A percentile compares a stretch with the other conserved stretches of the same genome.
Evolutionary conservation across 2,329 filamentous ascomycete species (phyloP).

Genomic region (Scortechinia acanthostroma): DNA sequence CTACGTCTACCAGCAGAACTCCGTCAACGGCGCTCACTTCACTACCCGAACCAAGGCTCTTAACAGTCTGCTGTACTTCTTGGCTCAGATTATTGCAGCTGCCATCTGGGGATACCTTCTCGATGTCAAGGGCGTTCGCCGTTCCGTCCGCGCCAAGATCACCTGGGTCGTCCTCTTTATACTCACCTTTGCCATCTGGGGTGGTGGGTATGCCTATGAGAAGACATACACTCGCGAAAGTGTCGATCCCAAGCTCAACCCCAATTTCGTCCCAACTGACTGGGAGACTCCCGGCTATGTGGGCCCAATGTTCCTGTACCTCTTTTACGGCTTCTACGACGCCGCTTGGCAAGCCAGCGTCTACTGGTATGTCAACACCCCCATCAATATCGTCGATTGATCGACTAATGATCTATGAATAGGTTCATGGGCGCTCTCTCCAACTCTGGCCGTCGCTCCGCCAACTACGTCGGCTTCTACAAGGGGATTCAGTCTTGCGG

Average conservation of each 20-base stretch:
- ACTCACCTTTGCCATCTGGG: constrained; percentile 75
- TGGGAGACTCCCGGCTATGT: constrained; percentile 60
- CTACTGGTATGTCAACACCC: constrained; percentile 60
- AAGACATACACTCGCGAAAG: constrained; percentile 36
- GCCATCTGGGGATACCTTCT: constrained; percentile 66
- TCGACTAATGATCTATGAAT: constrained; percentile 2
- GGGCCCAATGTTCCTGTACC: constrained; percentile 71
- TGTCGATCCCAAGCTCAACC: constrained; percentile 10
- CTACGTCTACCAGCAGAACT: constrained; percentile 73
- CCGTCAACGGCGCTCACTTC: constrained; percentile 63
- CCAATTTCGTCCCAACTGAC: constrained; percentile 8
- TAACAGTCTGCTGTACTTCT: constrained; percentile 75
- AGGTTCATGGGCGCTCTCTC: constrained; percentile 88
- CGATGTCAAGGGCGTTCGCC: constrained; percentile 50
- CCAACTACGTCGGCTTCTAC: constrained; percentile 87
- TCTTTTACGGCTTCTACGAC: constrained; percentile 86
- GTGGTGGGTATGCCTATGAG: constrained; percentile 75
- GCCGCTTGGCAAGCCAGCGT: constrained; percentile 83
- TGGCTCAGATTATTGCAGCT: constrained; percentile 72
- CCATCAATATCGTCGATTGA: constrained; percentile 5
- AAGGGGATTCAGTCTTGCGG: constrained; percentile 83
- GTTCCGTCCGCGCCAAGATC: constrained; percentile 60
- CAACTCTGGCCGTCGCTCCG: constrained; percentile 85
- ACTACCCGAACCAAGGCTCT: constrained; percentile 64
- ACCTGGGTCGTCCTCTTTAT: constrained; percentile 54